Percentiles rank a stretch among this genome's conserved stretches.
Evolutionary conservation across 2,329 filamentous ascomycete genomes (phyloP).

Genomic region (Colletotrichum plurivorum): DNA sequence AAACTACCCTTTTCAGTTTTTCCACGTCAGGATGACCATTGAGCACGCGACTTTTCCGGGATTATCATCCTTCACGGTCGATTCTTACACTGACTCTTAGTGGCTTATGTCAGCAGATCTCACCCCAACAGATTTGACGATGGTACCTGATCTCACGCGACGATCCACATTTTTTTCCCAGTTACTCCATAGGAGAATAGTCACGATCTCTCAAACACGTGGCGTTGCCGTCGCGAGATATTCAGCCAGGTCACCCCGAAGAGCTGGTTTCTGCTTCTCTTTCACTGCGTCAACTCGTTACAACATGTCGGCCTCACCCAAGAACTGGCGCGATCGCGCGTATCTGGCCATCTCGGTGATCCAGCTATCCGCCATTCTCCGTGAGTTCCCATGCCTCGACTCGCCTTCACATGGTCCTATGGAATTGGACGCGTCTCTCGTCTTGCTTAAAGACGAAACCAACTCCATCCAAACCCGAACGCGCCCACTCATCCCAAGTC

Average conservation of each 20-base stretch:
- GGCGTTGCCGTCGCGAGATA: too few species aligned
- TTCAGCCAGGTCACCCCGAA: too few species aligned
- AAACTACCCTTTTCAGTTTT: too few species aligned
- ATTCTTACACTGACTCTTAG: too few species aligned
- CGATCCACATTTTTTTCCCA: not conserved
- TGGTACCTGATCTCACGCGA: not conserved
- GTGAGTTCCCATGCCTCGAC: slow-evolving; percentile 27
- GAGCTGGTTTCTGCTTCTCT: not conserved
- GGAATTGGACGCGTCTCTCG: too few species aligned
- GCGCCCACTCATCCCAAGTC: not conserved
- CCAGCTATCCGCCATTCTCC: slow-evolving; percentile 46
- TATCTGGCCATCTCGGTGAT: slow-evolving; percentile 52
- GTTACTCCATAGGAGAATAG: not conserved
- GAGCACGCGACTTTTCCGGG: too few species aligned
- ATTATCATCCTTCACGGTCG: too few species aligned
- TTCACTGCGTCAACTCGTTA: not conserved
- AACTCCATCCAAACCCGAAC: not conserved
- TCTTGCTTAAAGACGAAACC: too few species aligned
- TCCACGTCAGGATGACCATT: too few species aligned
- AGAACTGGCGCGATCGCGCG: slow-evolving; percentile 49
- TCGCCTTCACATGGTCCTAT: too few species aligned
- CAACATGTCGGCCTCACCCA: slow-evolving; percentile 32
- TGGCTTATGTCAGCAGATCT: not conserved
- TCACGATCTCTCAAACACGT: too few species aligned
- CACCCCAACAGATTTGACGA: not conserved